phyloP scores from a whole-genome alignment of 225 moss, liverwort and hornwort species.

The Pseudisothecium myosuroides region DNA sequence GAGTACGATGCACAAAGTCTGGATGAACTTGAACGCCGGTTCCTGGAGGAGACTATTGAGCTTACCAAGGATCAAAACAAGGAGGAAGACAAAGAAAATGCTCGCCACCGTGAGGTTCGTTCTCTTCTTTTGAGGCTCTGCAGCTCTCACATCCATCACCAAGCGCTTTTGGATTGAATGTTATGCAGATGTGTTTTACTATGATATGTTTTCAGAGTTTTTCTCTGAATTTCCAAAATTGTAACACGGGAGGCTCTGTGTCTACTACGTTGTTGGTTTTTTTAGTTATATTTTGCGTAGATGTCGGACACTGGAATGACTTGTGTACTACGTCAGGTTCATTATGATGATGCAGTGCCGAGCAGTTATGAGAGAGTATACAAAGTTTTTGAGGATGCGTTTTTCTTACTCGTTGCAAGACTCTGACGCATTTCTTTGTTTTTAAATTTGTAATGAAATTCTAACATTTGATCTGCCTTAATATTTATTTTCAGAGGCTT shows the following conservation, averaged over 20 bases:
- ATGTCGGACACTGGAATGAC: background rate
- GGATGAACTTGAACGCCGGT: slow-evolving; percentile 92
- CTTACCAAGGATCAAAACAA: slow-evolving; percentile 96
- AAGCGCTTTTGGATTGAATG: background rate
- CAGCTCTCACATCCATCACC: background rate
- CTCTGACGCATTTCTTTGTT: background rate
- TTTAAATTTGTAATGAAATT: background rate
- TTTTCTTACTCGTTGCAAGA: background rate
- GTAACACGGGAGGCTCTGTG: background rate
- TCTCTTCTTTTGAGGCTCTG: background rate
- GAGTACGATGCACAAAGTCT: slow-evolving; percentile 75
- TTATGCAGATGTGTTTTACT: background rate
- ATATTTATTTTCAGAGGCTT: slow-evolving; percentile 54
- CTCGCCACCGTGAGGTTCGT: slow-evolving; percentile 86
- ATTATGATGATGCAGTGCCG: background rate
- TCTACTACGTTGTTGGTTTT: background rate
- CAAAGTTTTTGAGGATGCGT: background rate
- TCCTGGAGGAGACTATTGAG: slow-evolving; percentile 89
- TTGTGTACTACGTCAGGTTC: background rate
- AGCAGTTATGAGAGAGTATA: background rate
- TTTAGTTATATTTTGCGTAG: background rate
- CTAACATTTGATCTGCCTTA: background rate
- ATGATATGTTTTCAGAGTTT: background rate
- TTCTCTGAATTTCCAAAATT: background rate
- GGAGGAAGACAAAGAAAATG: slow-evolving; percentile 92